Base-by-base conservation (phyloP, 805 yeast genomes). In the Candida adriatica region DNA sequence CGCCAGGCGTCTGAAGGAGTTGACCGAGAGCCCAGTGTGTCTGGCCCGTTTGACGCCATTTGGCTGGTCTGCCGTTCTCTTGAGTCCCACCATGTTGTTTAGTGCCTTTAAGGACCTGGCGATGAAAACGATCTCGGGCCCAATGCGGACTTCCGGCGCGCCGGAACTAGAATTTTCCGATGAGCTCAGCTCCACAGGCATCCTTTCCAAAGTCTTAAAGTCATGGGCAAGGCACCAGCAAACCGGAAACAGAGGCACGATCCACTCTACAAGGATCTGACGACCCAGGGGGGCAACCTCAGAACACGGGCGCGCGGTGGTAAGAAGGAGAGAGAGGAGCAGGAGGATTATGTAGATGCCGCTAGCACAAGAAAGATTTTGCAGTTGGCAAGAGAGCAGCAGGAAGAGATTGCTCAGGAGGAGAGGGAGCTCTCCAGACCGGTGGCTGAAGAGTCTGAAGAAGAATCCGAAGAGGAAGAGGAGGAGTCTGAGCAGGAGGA, bases 331-430 rank as follows among this genome's bases (percentile, higher is more conserved):
- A 61, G 55, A 13, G 70, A 66, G 37, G 61, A 65, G 22, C 61
- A 64, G 16, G 87, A 78, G 28, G 76, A 69, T 26, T 79, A 62
- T 45, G 67, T 92, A 24, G 96, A 90, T 61, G 82, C 96, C 13
- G 66, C 75, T 13, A 63, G 85, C 18, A 84, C 96, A 1, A 69
- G 94, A 57, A 85, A 75, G 59, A 88, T 92, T 56, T 65, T 92
- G 44, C 84, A 82, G 54, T 66, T 92, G 40, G 99, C 98, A 13
- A 78, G 73, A 46, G 90, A 82, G 49, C 99, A 92, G 62, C 96
- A 87, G 58, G 87, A 83, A 27, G 99, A 92, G 53, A 55, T 88
- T 14, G 88, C 75, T 33, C 76, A 66, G 29, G 95, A 84, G 50
- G 81, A 75, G 49, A 38, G 45, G 40, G 41, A 50, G 35, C 31